phyloP scores from a whole-genome alignment of 2,329 filamentous ascomycete species.

The Cordyceps pruinosa region DNA sequence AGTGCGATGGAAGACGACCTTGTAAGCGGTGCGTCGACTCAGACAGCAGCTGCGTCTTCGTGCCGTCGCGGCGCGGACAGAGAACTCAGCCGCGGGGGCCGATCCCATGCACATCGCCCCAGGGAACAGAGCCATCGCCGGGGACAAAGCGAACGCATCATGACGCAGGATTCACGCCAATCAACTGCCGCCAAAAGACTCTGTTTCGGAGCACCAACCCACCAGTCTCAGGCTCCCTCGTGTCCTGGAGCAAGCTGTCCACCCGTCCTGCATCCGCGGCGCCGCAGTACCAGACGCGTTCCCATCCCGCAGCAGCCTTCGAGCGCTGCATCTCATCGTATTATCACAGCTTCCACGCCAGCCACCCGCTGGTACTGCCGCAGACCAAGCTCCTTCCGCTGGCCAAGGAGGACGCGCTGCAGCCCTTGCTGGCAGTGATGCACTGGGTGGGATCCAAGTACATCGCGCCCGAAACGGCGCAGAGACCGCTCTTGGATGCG shows the following conservation, averaged over 20 bases:
- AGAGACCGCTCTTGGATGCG: not conserved
- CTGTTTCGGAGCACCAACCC: not conserved
- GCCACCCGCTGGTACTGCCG: conserved; percentile 4
- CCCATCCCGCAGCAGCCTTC: not conserved
- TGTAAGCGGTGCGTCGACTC: conserved; percentile 1
- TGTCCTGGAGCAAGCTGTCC: not conserved
- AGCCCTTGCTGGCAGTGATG: conserved; percentile 5
- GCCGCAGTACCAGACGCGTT: not conserved
- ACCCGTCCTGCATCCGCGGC: not conserved
- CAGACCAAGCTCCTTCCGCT: not conserved
- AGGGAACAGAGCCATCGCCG: not conserved
- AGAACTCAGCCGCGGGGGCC: not conserved
- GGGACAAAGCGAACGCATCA: not conserved
- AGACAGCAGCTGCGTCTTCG: conserved; percentile 2
- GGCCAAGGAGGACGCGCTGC: not conserved
- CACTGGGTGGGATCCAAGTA: conserved; percentile 4
- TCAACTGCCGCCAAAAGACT: not conserved
- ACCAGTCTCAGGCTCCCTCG: not conserved
- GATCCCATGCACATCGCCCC: not conserved
- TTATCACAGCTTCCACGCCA: conserved; percentile 2
- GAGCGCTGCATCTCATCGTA: conserved; percentile 4
- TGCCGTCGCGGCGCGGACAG: conserved; percentile 1
- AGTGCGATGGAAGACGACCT: not conserved
- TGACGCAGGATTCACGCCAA: not conserved
- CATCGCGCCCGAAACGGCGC: not conserved